Evolutionary conservation across 192 early-diverging fungal genomes (phyloP).

Genomic region (Dissophora ornata): DNA sequence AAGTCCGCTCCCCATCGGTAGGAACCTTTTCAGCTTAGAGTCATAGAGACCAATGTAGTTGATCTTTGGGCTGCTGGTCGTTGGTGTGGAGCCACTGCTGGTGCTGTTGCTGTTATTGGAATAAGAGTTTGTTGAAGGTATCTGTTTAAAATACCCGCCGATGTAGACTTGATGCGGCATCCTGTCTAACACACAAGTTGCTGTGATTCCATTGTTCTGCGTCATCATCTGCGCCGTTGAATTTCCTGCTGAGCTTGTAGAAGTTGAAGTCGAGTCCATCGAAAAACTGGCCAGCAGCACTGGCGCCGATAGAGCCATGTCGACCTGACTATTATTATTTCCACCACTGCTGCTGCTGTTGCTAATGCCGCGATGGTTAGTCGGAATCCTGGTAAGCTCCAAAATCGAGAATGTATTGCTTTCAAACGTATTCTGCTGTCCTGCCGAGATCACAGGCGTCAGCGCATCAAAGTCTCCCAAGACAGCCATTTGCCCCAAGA

Average conservation of each 20-base stretch:
- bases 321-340: background rate
- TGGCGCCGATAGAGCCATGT: constrained; percentile 19
- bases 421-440: constrained; percentile 39
- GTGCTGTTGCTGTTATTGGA: background rate
- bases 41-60: constrained; percentile 50
- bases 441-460: constrained; percentile 23
- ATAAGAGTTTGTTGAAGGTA: background rate
- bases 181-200: constrained; percentile 34
- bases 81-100: background rate
- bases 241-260: no score
- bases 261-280: constrained; percentile 1
- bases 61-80: constrained; percentile 8
- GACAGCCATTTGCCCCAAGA: constrained; percentile 38
- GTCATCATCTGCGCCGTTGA: no score
- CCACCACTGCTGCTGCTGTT: no score
- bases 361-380: background rate
- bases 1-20: constrained; percentile 39
- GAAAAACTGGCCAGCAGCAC: constrained; percentile 37
- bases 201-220: constrained; percentile 12
- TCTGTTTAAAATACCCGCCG: constrained; percentile 40
- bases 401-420: constrained; percentile 36
- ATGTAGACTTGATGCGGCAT: constrained; percentile 47
- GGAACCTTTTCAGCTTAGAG: constrained; percentile 31
- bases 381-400: constrained; percentile 14
- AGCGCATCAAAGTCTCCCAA: constrained; percentile 45